A percentile compares a stretch with the other conserved stretches of the same genome.
Evolutionary conservation across 2,329 filamentous ascomycete species (phyloP).

Genomic region (Epichloe aotearoae): DNA sequence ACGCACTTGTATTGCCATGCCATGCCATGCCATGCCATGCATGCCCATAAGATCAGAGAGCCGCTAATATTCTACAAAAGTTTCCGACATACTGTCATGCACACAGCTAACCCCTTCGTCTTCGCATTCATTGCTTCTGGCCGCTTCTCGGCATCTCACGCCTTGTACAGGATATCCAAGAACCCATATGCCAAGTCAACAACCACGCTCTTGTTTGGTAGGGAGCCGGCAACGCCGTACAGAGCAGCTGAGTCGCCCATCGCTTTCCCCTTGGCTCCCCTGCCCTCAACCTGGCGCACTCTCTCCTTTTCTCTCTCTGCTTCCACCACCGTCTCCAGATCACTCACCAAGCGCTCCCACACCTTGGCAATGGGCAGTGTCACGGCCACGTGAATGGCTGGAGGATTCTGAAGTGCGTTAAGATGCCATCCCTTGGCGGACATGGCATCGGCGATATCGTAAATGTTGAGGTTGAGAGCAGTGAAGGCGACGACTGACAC

Average conservation of each 20-base stretch:
- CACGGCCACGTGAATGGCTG: slow-evolving; percentile 87
- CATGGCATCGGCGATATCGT: slow-evolving; percentile 89
- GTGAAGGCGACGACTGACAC: slow-evolving; percentile 86
- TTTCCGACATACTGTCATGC: background rate
- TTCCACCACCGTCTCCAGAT: slow-evolving; percentile 54
- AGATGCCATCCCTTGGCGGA: slow-evolving; percentile 80
- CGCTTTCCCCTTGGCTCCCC: slow-evolving; percentile 49
- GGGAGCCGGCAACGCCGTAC: slow-evolving; percentile 86
- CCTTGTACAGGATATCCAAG: slow-evolving; percentile 85
- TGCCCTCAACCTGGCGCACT: slow-evolving; percentile 56
- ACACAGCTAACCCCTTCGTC: background rate
- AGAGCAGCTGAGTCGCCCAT: slow-evolving; percentile 73
- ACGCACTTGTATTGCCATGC: background rate
- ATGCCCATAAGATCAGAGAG: background rate
- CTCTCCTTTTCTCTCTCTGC: slow-evolving; percentile 72
- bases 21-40: slow-evolving; percentile 1
- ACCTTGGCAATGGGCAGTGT: slow-evolving; percentile 75
- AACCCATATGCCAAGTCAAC: slow-evolving; percentile 83
- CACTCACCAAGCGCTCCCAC: slow-evolving; percentile 64
- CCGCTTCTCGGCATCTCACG: slow-evolving; percentile 30
- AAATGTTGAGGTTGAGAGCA: slow-evolving; percentile 75
- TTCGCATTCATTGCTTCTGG: background rate
- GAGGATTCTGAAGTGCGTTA: slow-evolving; percentile 82
- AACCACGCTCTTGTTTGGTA: slow-evolving; percentile 93
- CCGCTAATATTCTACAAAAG: background rate